These are phyloP conservation scores for Phoma sp. DNA, from an alignment of 2,329 filamentous ascomycete species.

Conservation along the genomic window DNA sequence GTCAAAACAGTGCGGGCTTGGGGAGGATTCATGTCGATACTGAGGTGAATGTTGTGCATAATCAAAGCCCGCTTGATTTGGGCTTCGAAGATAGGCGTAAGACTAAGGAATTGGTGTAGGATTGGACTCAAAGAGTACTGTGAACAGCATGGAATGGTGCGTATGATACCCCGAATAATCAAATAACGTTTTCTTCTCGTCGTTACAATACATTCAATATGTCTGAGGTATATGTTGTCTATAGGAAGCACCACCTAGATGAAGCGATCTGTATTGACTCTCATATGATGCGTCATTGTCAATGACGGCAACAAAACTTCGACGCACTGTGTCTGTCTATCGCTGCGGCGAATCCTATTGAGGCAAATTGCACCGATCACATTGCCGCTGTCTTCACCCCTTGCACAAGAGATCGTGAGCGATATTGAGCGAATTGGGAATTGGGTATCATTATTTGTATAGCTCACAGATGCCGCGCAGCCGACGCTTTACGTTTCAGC, in stretches of 20 bases:
- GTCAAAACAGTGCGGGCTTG: background rate
- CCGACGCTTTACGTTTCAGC: background rate
- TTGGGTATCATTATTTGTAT: conserved; percentile 7
- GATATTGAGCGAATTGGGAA: background rate
- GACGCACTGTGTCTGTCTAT: too few relatives aligned
- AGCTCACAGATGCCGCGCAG: too few relatives aligned
- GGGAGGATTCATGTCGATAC: conserved; percentile 13
- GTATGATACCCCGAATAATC: conserved; percentile 1
- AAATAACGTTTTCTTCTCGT: background rate
- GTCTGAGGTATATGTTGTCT: too few relatives aligned
- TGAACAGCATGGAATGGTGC: background rate
- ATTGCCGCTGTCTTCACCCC: too few relatives aligned
- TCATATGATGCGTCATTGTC: too few relatives aligned
- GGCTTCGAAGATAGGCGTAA: background rate
- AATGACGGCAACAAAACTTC: too few relatives aligned
- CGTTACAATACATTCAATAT: too few relatives aligned
- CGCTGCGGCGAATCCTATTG: too few relatives aligned
- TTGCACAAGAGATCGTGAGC: too few relatives aligned
- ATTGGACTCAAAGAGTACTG: background rate
- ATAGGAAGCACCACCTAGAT: too few relatives aligned
- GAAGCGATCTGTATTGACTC: too few relatives aligned
- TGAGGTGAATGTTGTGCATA: conserved; percentile 11
- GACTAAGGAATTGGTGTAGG: conserved; percentile 1
- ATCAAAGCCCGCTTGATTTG: background rate
- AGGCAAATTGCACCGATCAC: too few relatives aligned